phyloP scores from a whole-genome alignment of 176 grass and related monocot genomes.

The Ampelocalamus luodianensis region DNA sequence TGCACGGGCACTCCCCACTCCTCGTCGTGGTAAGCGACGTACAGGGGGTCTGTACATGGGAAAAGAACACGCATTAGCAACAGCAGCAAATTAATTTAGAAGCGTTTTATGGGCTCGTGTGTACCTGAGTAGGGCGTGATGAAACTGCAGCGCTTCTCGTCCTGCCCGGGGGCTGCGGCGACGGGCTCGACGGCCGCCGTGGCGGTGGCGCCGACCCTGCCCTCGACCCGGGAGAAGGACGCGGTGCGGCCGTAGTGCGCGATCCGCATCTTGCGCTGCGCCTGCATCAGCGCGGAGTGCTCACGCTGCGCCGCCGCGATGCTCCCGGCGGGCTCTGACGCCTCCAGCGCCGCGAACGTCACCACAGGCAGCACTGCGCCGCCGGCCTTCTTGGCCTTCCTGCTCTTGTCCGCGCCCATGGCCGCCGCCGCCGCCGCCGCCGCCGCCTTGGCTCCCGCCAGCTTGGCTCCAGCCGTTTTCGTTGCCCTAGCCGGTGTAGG shows the following conservation, averaged over 20 bases:
- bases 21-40: conserved; percentile 87
- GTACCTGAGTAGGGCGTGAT: conserved; percentile 84
- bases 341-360: conserved; percentile 48
- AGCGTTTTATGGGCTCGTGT: neutral
- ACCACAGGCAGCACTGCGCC: conserved; percentile 39
- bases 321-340: conserved; percentile 61
- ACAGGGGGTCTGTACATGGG: conserved; percentile 58
- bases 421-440: neutral
- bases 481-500: conserved; percentile 42
- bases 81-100: neutral
- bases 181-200: neutral
- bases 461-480: conserved; percentile 20
- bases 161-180: conserved; percentile 2
- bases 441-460: conserved; percentile 15
- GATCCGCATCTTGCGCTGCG: conserved; percentile 81
- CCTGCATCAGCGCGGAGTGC: conserved; percentile 63
- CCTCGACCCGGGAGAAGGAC: conserved; percentile 67
- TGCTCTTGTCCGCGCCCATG: conserved; percentile 11
- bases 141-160: conserved; percentile 95
- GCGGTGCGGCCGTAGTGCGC: conserved; percentile 80
- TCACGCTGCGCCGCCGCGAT: conserved; percentile 72
- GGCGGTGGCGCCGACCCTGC: conserved; percentile 34
- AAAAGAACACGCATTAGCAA: neutral
- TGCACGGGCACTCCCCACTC: conserved; percentile 93
- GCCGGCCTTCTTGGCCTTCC: conserved; percentile 40